Conservation (phyloP, 129 eudicot species). For the Saussurea involucrata region DNA sequence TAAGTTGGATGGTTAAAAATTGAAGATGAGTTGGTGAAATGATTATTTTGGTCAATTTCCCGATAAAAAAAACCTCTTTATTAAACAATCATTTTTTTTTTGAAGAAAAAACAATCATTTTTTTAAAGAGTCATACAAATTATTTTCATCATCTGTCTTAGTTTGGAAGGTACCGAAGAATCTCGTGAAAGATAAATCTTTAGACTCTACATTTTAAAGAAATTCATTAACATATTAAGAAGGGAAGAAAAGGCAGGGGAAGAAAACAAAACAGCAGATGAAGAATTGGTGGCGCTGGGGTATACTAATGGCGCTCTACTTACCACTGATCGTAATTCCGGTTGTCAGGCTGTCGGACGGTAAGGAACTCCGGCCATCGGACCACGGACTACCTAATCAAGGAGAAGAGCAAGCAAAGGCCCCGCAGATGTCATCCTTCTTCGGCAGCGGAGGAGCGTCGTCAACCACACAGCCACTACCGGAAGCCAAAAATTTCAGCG, state of each 20-base stretch:
- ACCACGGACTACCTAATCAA: constrained; percentile 58
- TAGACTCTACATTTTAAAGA: too few species aligned
- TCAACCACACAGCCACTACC: constrained; percentile 44
- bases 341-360: constrained; percentile 18
- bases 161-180: too few species aligned
- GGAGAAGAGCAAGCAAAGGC: constrained; percentile 20
- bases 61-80: too few species aligned
- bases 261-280: constrained; percentile 7
- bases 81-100: too few species aligned
- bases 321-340: constrained; percentile 16
- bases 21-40: too few species aligned
- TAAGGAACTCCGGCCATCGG: constrained; percentile 81
- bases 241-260: not conserved
- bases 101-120: too few species aligned
- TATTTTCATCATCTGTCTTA: too few species aligned
- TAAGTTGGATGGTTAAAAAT: too few species aligned
- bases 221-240: too few species aligned
- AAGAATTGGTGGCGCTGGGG: not conserved
- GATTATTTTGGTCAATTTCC: too few species aligned
- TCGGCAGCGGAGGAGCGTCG: constrained; percentile 26
- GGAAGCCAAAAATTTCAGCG: constrained; percentile 53
- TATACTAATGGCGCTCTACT: constrained; percentile 18
- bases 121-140: too few species aligned
- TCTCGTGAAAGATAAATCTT: too few species aligned
- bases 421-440: constrained; percentile 55